Percentiles rank a stretch among this genome's conserved stretches.
Evolutionary conservation across 208 protist genomes (phyloP).

Genomic region (Trypanosoma theileri): DNA sequence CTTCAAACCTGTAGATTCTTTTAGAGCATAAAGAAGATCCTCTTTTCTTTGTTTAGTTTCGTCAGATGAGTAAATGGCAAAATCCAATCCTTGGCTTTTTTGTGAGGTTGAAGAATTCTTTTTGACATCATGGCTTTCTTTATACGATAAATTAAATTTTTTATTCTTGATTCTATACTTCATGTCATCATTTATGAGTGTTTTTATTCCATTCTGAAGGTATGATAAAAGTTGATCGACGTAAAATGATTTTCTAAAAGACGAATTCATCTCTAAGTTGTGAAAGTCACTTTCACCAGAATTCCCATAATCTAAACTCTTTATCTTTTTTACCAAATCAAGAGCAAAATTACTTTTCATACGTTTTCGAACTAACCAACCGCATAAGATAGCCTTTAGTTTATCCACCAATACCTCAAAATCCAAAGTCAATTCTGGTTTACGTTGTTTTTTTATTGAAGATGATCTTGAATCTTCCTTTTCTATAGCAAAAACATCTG

Average conservation of each 20-base stretch:
- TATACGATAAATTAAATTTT: too few relatives aligned
- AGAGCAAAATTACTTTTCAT: background rate
- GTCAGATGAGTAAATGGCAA: constrained; percentile 21
- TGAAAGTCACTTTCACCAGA: background rate
- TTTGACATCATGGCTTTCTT: background rate
- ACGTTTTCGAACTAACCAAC: constrained; percentile 16
- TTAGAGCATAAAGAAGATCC: constrained; percentile 7
- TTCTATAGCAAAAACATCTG: constrained; percentile 16
- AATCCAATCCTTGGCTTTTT: background rate
- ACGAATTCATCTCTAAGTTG: background rate
- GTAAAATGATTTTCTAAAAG: constrained; percentile 1
- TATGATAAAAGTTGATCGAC: constrained; percentile 11
- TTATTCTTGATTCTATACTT: background rate
- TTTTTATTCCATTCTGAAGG: constrained; percentile 1
- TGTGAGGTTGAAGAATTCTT: background rate
- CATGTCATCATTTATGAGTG: background rate
- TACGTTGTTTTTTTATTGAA: background rate
- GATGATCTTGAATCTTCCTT: background rate
- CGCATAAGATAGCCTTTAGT: constrained; percentile 4
- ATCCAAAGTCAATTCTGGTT: background rate
- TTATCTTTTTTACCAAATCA: constrained; percentile 9
- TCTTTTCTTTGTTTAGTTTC: constrained; percentile 10
- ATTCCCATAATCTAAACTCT: background rate
- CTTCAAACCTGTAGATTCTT: constrained; percentile 19
- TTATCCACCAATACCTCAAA: constrained; percentile 1